A percentile compares a stretch with the other conserved stretches of the same genome.
phyloP scores from a whole-genome alignment of 2,329 filamentous ascomycete genomes.

The Grosmannia clavigera region DNA sequence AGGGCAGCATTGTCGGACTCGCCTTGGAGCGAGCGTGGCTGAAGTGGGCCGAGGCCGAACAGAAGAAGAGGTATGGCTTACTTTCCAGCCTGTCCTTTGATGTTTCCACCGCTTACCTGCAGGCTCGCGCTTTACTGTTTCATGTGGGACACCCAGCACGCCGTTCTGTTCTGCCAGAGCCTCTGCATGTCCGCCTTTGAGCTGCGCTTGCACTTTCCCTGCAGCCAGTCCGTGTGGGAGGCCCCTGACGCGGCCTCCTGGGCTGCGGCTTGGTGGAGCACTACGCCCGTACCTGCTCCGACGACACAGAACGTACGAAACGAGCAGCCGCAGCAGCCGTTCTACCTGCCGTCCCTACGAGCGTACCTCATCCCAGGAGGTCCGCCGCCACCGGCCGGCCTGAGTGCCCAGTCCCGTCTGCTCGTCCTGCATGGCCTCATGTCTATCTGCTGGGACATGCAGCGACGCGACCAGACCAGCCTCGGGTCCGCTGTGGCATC shows the following conservation, averaged over 20 bases:
- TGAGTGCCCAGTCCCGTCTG: constrained; percentile 3
- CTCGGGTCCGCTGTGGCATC: constrained; percentile 1
- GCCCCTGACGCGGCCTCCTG: constrained; percentile 1
- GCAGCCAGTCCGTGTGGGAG: constrained; percentile 10
- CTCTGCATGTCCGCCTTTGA: constrained; percentile 13
- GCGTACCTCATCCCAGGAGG: background rate
- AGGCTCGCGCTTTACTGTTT: constrained; percentile 10
- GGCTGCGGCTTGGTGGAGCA: constrained; percentile 2
- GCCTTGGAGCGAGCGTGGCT: constrained; percentile 3
- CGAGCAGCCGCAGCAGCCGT: background rate
- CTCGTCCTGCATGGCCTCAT: constrained; percentile 12
- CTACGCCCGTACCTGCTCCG: background rate
- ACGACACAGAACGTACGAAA: too few relatives aligned
- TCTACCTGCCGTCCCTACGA: constrained; percentile 1
- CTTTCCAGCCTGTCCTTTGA: background rate
- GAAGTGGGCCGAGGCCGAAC: constrained; percentile 7
- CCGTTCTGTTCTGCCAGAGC: constrained; percentile 13
- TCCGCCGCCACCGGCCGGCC: background rate
- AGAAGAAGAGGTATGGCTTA: constrained; percentile 7
- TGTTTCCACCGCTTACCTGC: background rate
- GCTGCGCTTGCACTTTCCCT: constrained; percentile 9
- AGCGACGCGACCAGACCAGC: constrained; percentile 11
- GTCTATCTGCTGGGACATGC: constrained; percentile 12
- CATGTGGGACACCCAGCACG: constrained; percentile 13
- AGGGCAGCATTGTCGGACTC: background rate